phyloP scores from a whole-genome alignment of 352 stramenopile species.

The Elongisporangium senticosum region DNA sequence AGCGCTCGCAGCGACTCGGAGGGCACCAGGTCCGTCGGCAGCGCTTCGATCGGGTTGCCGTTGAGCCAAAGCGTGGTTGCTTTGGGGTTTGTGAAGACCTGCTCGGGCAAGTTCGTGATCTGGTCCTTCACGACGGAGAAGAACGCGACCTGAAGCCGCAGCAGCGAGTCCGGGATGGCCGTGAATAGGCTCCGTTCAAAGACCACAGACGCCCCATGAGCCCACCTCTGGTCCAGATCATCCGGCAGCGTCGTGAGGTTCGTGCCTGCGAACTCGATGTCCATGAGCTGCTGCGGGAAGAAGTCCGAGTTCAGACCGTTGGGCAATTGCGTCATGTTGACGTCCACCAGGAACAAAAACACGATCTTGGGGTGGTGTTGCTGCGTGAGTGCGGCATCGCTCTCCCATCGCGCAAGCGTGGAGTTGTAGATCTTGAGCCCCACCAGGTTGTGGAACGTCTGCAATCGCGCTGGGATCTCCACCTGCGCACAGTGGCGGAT shows the following conservation, averaged over 20 bases:
- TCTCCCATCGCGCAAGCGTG: slow-evolving; percentile 20
- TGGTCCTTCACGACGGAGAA: slow-evolving; percentile 5
- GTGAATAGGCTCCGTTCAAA: slow-evolving; percentile 18
- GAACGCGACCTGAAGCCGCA: slow-evolving; percentile 8
- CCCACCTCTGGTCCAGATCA: slow-evolving; percentile 30
- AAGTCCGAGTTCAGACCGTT: slow-evolving; percentile 19
- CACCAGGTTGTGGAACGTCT: slow-evolving; percentile 18
- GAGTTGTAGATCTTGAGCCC: slow-evolving; percentile 38
- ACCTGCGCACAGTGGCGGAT: slow-evolving; percentile 26
- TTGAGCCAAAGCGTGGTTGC: slow-evolving; percentile 9
- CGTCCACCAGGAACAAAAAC: slow-evolving; percentile 18
- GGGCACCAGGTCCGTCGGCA: background rate
- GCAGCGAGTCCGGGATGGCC: slow-evolving; percentile 4
- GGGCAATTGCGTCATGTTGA: slow-evolving; percentile 24
- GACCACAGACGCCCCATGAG: slow-evolving; percentile 19
- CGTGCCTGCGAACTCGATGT: slow-evolving; percentile 26
- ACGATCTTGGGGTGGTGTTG: slow-evolving; percentile 21
- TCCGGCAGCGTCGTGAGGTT: slow-evolving; percentile 27
- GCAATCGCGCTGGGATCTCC: slow-evolving; percentile 18
- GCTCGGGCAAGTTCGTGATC: slow-evolving; percentile 1
- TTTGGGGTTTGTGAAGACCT: slow-evolving; percentile 7
- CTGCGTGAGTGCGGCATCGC: slow-evolving; percentile 17
- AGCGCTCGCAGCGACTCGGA: background rate
- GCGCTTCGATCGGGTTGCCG: slow-evolving; percentile 6
- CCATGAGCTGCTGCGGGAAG: slow-evolving; percentile 20